A percentile compares a stretch with the other conserved stretches of the same genome.
These are phyloP conservation scores for Phialophora chinensis DNA, from an alignment of 2,329 filamentous ascomycete species.

Conservation along the genomic window DNA sequence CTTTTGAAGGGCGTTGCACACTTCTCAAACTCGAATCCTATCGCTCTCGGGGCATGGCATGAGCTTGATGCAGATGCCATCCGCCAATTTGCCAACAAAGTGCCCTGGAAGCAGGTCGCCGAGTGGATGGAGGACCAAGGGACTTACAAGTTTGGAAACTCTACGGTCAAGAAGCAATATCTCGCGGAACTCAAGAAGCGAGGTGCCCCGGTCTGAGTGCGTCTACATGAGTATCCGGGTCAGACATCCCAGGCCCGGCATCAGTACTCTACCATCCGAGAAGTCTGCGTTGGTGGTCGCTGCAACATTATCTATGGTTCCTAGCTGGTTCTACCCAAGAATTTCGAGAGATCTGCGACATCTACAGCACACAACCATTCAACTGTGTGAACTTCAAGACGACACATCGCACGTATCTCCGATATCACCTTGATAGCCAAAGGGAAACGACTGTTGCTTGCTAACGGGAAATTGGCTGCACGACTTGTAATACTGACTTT, in stretches of 20 bases:
- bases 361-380: background rate
- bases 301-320: background rate
- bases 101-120: constrained; percentile 65
- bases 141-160: constrained; percentile 65
- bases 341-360: background rate
- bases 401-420: background rate
- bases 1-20: constrained; percentile 49
- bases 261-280: background rate
- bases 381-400: background rate
- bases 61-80: constrained; percentile 20
- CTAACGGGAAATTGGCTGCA: background rate
- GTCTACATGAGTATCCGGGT: background rate
- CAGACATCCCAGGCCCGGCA: background rate
- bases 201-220: constrained; percentile 9
- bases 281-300: background rate
- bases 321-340: background rate
- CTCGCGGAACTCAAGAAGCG: constrained; percentile 48
- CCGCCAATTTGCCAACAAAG: constrained; percentile 47
- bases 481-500: background rate
- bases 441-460: background rate
- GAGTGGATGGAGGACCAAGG: constrained; percentile 62
- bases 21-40: constrained; percentile 35
- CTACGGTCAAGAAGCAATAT: constrained; percentile 69
- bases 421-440: background rate
- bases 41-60: constrained; percentile 18